Conservation (phyloP, 306 rosid genomes). For the Corylus heterophylla region DNA sequence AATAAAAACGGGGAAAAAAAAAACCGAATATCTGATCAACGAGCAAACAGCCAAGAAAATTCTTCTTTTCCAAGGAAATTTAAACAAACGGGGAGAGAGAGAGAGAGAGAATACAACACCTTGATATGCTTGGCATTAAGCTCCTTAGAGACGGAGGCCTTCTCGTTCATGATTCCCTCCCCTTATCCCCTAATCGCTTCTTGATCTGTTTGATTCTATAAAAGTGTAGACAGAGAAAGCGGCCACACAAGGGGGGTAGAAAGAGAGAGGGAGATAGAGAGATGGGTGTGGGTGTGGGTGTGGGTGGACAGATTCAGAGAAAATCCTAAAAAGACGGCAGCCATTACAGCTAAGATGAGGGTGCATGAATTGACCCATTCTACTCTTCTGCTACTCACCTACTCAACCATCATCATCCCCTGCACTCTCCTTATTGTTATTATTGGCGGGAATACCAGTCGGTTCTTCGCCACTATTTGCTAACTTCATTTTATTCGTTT, state of each 20-base stretch:
- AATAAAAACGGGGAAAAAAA: too few species aligned
- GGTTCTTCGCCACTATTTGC: too few species aligned
- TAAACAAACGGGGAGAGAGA: not conserved
- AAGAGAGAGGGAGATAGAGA: not conserved
- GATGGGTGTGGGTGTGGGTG: not conserved
- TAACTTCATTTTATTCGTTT: too few species aligned
- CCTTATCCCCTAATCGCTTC: conserved; percentile 6
- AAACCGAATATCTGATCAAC: too few species aligned
- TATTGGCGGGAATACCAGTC: too few species aligned
- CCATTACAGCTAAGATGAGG: not conserved
- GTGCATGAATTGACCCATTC: not conserved
- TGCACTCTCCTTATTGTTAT: too few species aligned
- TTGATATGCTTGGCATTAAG: conserved; percentile 77
- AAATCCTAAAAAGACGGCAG: not conserved
- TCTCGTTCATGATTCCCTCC: conserved; percentile 62
- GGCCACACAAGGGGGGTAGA: not conserved
- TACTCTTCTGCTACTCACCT: too few species aligned
- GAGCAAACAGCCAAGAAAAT: too few species aligned
- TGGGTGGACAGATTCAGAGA: not conserved
- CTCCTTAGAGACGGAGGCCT: conserved; percentile 80
- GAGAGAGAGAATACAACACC: conserved; percentile 32
- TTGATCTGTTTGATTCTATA: not conserved
- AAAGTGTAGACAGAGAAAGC: not conserved
- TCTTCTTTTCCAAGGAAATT: not conserved
- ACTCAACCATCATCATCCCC: too few species aligned